Evolutionary conservation across 345 rosid species (phyloP), one percentile per base, ranked within the genome.

Genomic region (Eucalyptus brandiana): DNA sequence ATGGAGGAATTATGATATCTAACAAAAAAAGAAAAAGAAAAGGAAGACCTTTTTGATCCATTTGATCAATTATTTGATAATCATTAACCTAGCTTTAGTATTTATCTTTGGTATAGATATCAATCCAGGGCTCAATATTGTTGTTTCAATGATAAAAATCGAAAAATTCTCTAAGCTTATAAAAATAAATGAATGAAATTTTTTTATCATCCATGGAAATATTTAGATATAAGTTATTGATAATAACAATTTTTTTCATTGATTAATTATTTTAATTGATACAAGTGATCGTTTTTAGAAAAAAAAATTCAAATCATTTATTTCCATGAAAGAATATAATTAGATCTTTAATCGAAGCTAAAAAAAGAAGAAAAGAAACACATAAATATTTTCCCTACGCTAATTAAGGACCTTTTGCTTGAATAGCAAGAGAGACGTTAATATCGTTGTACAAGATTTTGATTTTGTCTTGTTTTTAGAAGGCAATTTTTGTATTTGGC

Each of bases 21-120:
- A 56, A 54, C 5, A 54, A 54, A 54, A 54, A 0, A 23, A 24
- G 9, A 24, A 4, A 3, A 3, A n/a, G n/a, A 51, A 2, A 1
- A 17, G 14, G 6, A 3, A 9, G 12, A 54, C 2, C 3, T 56
- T 56, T 56, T 56, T 23, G 6, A 23, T 56, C 28, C 28, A 56
- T 56, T 18, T 56, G 11, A 56, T 9, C 5, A 56, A 56, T 56
- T 56, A 2, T 23, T 56, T 0, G 13, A 56, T 24, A 9, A 23
- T 9, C 12, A 54, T 54, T 21, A 54, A 54, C 28, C 28, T 2
- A 0, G 26, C 4, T 54, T 54, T 56, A 56, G 62, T 1, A 23
- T 56, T 56, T 56, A 56, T 21, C 28, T 1, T 56, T 23, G 62
- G 62, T 23, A 56, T 56, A 12, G 12, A 56, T 56, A 56, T 56